A percentile compares a stretch with the other conserved stretches of the same genome.
These are phyloP conservation scores for Eucalyptus pauciflora DNA, from an alignment of 345 rosid species.

Conservation along the genomic window DNA sequence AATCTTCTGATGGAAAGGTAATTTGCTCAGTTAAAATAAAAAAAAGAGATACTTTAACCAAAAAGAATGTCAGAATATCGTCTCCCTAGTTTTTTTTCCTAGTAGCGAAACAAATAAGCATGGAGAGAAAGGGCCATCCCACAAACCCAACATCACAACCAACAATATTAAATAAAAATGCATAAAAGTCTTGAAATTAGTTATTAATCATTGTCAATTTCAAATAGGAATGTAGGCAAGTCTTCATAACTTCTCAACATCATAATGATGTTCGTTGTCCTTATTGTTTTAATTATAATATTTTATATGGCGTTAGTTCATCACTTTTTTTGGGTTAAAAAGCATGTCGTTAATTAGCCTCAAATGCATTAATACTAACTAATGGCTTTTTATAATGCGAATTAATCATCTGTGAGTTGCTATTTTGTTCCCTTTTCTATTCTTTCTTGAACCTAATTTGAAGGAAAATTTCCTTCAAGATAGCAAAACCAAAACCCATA, in stretches of 20 bases:
- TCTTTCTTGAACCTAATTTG: neutral
- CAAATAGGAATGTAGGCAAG: neutral
- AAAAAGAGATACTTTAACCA: neutral
- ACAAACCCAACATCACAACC: neutral
- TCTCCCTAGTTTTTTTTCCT: neutral
- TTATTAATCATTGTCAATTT: neutral
- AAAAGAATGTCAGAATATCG: neutral
- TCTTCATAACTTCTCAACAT: neutral
- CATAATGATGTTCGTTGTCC: neutral
- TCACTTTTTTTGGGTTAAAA: neutral
- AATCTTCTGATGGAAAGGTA: neutral
- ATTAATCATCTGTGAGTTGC: neutral
- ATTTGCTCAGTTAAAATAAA: neutral
- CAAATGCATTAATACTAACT: neutral
- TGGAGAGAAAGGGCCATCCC: neutral
- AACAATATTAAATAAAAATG: neutral
- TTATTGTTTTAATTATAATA: neutral
- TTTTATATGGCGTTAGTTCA: neutral
- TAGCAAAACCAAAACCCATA: neutral
- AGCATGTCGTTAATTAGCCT: neutral
- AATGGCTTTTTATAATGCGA: neutral
- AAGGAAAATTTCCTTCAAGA: neutral
- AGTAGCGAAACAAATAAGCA: neutral
- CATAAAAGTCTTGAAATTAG: neutral
- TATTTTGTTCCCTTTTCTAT: neutral